These are phyloP conservation scores for Syncephalastrum contaminatum DNA, from an alignment of 371 early-diverging fungal genomes.

Conservation along the genomic window DNA sequence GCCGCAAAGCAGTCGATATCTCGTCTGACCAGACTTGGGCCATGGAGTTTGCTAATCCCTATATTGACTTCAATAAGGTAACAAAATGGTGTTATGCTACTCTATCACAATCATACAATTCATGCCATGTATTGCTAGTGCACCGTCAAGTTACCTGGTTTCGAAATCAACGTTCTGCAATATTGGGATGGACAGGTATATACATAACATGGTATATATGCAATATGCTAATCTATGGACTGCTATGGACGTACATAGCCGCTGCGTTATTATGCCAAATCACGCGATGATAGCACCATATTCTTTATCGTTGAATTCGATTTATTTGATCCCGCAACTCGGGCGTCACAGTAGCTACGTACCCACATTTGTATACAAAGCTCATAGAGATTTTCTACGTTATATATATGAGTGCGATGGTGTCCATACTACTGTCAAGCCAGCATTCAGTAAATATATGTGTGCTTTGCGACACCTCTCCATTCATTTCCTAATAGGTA, in stretches of 20 bases:
- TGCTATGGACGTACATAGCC: constrained; percentile 33
- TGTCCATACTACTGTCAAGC: too few relatives aligned
- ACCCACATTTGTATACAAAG: too few relatives aligned
- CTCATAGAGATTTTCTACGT: too few relatives aligned
- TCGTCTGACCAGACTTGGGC: constrained; percentile 54
- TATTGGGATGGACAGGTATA: constrained; percentile 72
- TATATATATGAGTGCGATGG: too few relatives aligned
- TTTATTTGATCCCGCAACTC: constrained; percentile 14
- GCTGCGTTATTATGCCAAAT: constrained; percentile 54
- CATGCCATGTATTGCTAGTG: constrained; percentile 10
- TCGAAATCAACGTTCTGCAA: constrained; percentile 51
- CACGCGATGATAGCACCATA: constrained; percentile 40
- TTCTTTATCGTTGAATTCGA: constrained; percentile 65
- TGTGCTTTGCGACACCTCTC: too few relatives aligned
- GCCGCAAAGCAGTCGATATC: constrained; percentile 38
- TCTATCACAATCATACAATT: not conserved
- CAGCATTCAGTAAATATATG: too few relatives aligned
- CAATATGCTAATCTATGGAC: too few relatives aligned
- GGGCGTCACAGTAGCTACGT: too few relatives aligned
- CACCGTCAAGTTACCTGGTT: constrained; percentile 59
- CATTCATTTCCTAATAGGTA: too few relatives aligned
- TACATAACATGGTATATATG: not conserved
- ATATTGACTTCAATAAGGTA: constrained; percentile 56
- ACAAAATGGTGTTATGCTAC: not conserved
- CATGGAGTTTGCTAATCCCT: constrained; percentile 71